A percentile compares a stretch with the other conserved stretches of the same genome.
phyloP scores from a whole-genome alignment of 768 basidiomycete genomes.

The Boletus reticulatus region DNA sequence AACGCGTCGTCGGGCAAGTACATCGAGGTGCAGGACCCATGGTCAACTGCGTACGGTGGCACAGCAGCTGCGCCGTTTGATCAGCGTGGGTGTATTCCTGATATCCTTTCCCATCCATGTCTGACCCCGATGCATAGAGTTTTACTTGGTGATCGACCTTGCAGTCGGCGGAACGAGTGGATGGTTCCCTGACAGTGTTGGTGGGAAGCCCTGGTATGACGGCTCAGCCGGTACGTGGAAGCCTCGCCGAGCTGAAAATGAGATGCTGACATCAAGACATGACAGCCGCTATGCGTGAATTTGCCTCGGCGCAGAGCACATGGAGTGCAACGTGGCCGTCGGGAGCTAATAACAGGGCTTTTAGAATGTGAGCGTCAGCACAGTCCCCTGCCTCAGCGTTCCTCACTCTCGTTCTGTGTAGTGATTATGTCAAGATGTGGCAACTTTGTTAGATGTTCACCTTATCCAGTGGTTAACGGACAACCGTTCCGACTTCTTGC shows the following conservation, averaged over 20 bases:
- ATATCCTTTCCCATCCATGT: neutral
- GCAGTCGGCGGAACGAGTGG: conserved; percentile 81
- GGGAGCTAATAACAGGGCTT: conserved; percentile 56
- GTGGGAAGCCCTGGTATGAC: conserved; percentile 63
- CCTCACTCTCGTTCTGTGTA: conserved; percentile 1
- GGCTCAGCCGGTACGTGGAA: conserved; percentile 43
- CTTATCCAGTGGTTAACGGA: neutral
- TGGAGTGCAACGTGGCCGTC: conserved; percentile 81
- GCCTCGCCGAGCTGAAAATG: conserved; percentile 14
- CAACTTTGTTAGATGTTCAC: conserved; percentile 22
- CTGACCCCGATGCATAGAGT: conserved; percentile 40
- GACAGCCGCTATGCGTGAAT: conserved; percentile 68
- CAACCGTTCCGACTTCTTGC: neutral
- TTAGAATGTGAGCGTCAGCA: conserved; percentile 53
- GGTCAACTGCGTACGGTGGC: conserved; percentile 42
- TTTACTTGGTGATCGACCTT: conserved; percentile 80
- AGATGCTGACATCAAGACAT: neutral
- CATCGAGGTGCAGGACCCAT: conserved; percentile 46
- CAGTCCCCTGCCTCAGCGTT: neutral
- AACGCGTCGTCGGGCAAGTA: conserved; percentile 39
- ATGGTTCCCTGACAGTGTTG: conserved; percentile 45
- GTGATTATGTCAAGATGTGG: conserved; percentile 36
- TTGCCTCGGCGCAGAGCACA: conserved; percentile 53
- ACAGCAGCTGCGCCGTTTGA: conserved; percentile 45
- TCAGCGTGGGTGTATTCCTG: conserved; percentile 27